Conservation (phyloP, 2,329 filamentous ascomycete species). For the Cryphonectria carpinicola region DNA sequence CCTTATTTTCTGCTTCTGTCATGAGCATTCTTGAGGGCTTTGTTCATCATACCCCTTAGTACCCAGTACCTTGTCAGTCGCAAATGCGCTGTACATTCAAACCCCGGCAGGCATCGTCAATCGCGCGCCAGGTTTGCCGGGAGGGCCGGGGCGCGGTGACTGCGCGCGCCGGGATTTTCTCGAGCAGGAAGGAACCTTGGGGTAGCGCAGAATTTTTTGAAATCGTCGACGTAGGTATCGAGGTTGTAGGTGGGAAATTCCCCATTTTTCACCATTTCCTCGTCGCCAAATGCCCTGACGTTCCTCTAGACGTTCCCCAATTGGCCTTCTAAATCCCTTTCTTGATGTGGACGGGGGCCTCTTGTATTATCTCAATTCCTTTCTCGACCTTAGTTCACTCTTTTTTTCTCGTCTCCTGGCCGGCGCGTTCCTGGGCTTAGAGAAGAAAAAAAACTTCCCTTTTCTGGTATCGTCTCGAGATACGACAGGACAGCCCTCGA, state of each 20-base stretch:
- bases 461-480: not conserved
- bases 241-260: constrained; percentile 18
- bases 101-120: constrained; percentile 1
- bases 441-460: not conserved
- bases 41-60: not conserved
- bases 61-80: not conserved
- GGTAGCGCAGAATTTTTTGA: constrained; percentile 30
- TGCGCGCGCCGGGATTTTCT: constrained; percentile 14
- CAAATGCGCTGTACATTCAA: not conserved
- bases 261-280: constrained; percentile 18
- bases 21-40: not conserved
- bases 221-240: constrained; percentile 28
- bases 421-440: constrained; percentile 22
- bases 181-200: not conserved
- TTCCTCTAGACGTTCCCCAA: constrained; percentile 14
- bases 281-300: constrained; percentile 21
- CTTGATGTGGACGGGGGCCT: constrained; percentile 17
- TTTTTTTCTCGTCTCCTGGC: constrained; percentile 4
- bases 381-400: constrained; percentile 17
- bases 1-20: not conserved
- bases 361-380: constrained; percentile 1
- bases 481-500: not conserved
- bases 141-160: constrained; percentile 15
- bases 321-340: constrained; percentile 18
- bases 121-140: constrained; percentile 18